A percentile compares a stretch with the other conserved stretches of the same genome.
These are phyloP conservation scores for Suillus alpinus DNA, from an alignment of 768 basidiomycete genomes.

Conservation along the genomic window DNA sequence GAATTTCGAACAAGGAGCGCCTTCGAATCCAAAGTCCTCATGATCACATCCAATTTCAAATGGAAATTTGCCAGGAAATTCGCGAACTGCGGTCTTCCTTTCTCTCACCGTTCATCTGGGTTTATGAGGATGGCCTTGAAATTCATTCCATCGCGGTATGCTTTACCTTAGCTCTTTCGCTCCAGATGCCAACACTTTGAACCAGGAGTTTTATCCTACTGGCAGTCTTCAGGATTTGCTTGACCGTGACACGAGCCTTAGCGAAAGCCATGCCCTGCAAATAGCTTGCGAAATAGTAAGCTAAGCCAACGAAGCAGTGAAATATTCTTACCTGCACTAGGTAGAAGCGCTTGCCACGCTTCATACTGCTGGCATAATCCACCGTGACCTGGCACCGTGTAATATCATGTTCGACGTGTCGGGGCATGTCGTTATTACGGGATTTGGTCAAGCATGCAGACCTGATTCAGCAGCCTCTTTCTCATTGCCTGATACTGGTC, in stretches of 20 bases:
- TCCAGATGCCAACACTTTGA: conserved; percentile 12
- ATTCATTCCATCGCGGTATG: conserved; percentile 42
- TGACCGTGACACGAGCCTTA: conserved; percentile 31
- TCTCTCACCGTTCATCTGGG: conserved; percentile 37
- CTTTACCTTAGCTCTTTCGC: not conserved
- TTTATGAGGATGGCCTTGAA: conserved; percentile 38
- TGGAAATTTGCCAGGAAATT: conserved; percentile 34
- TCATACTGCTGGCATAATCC: conserved; percentile 45
- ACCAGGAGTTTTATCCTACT: conserved; percentile 33
- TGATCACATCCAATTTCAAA: conserved; percentile 24
- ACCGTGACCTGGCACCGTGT: conserved; percentile 44
- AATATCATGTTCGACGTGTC: conserved; percentile 41
- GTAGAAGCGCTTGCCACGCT: conserved; percentile 41
- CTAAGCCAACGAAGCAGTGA: not conserved
- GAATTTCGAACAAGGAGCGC: conserved; percentile 16
- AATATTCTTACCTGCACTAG: conserved; percentile 12
- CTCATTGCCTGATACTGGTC: conserved; percentile 6
- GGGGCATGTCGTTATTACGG: conserved; percentile 47
- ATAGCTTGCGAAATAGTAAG: conserved; percentile 52
- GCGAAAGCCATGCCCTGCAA: conserved; percentile 35
- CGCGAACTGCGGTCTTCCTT: conserved; percentile 36
- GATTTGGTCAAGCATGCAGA: conserved; percentile 39
- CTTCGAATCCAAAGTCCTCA: conserved; percentile 16
- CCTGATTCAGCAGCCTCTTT: conserved; percentile 1
- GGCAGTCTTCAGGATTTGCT: conserved; percentile 32